Percentiles rank a stretch among this genome's conserved stretches.
Evolutionary conservation across 1,284 basidiomycete species (phyloP).

Genomic region (Cryptococcus sp.): DNA sequence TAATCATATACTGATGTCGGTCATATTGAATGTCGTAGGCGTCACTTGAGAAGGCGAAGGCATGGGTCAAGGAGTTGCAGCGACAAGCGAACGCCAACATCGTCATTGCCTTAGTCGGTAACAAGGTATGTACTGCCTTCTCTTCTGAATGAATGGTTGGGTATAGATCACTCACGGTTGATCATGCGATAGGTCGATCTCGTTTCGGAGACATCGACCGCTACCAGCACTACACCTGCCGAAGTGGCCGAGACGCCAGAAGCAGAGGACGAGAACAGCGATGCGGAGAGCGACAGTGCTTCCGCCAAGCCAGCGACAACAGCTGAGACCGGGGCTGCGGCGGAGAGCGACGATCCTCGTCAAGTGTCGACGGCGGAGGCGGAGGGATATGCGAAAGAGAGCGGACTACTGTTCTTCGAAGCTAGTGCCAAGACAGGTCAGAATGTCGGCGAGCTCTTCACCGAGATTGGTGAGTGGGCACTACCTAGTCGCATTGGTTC

Average conservation of each 20-base stretch:
- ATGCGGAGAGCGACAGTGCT: conserved; percentile 59
- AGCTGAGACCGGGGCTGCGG: conserved; percentile 69
- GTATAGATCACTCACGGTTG: not conserved
- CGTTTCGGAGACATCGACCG: conserved; percentile 67
- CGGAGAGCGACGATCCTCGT: conserved; percentile 62
- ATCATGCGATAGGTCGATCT: conserved; percentile 65
- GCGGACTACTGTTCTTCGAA: conserved; percentile 93
- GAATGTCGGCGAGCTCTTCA: conserved; percentile 95
- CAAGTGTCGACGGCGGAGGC: conserved; percentile 93
- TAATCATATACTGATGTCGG: not conserved
- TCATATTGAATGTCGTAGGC: conserved; percentile 49
- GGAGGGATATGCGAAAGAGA: conserved; percentile 91
- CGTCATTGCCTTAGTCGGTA: conserved; percentile 93
- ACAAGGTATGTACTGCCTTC: conserved; percentile 62
- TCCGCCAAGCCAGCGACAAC: conserved; percentile 50
- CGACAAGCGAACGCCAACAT: conserved; percentile 99
- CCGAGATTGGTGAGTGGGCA: conserved; percentile 86
- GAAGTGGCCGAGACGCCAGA: conserved; percentile 3
- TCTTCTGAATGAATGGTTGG: not conserved
- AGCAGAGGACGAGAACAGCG: conserved; percentile 44
- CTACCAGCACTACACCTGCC: conserved; percentile 13
- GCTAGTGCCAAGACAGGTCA: conserved; percentile 98
- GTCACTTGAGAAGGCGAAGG: conserved; percentile 98
- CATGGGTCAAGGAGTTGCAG: conserved; percentile 99
- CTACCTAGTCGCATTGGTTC: too few relatives aligned